Conservation (phyloP, 352 stramenopile species). For the Globisporangium camurandrum region DNA sequence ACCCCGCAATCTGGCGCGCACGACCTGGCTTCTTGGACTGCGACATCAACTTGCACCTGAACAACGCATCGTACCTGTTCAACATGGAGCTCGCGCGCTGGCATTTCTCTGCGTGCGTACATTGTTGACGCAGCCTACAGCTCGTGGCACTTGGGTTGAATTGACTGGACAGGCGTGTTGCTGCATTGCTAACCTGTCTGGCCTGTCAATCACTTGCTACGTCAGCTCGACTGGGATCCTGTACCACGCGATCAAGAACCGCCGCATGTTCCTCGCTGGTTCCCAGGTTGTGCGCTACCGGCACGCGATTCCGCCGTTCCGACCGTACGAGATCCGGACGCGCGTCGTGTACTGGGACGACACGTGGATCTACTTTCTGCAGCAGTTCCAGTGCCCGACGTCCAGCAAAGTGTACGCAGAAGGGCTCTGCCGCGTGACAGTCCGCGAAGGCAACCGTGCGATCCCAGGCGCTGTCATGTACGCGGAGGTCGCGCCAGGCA, state of each 20-base stretch:
- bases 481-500: slow-evolving; percentile 21
- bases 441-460: slow-evolving; percentile 17
- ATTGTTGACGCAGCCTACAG: background rate
- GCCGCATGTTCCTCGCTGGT: slow-evolving; percentile 46
- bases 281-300: slow-evolving; percentile 62
- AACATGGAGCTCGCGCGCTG: slow-evolving; percentile 82
- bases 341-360: slow-evolving; percentile 49
- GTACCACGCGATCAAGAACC: slow-evolving; percentile 50
- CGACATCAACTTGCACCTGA: slow-evolving; percentile 80
- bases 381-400: slow-evolving; percentile 43
- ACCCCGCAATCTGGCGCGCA: slow-evolving; percentile 60
- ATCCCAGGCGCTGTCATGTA: slow-evolving; percentile 16
- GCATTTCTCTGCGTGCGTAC: slow-evolving; percentile 63
- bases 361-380: slow-evolving; percentile 53
- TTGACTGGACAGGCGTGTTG: no score
- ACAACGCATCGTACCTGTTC: slow-evolving; percentile 81
- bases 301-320: slow-evolving; percentile 40
- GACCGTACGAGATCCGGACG: slow-evolving; percentile 55
- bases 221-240: slow-evolving; percentile 42
- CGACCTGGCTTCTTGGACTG: slow-evolving; percentile 65
- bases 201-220: no score
- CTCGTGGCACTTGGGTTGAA: no score
- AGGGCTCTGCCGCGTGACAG: slow-evolving; percentile 30
- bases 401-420: slow-evolving; percentile 49
- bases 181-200: background rate